Conservation (phyloP, 106 monocot genomes). For the Dactylorhiza incarnata region DNA sequence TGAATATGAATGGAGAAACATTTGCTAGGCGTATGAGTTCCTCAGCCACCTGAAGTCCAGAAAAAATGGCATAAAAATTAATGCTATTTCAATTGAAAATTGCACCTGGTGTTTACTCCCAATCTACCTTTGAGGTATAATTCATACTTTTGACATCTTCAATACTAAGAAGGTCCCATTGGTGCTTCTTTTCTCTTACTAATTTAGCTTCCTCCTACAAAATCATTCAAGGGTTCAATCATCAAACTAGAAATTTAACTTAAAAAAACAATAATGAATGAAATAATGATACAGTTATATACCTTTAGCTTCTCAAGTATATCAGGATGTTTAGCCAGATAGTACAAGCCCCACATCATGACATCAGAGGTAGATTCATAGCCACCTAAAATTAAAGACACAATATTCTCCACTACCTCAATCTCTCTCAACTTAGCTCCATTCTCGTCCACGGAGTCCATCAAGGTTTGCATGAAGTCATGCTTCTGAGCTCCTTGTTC, state of each 20-base stretch:
- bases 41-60: slow-evolving; percentile 19
- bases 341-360: slow-evolving; percentile 30
- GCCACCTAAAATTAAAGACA: slow-evolving; percentile 29
- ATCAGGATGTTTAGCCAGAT: slow-evolving; percentile 22
- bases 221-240: not conserved
- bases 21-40: slow-evolving; percentile 36
- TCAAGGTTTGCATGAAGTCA: slow-evolving; percentile 26
- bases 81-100: not conserved
- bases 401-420: slow-evolving; percentile 29
- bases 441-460: slow-evolving; percentile 16
- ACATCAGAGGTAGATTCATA: slow-evolving; percentile 31
- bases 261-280: not conserved
- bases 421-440: slow-evolving; percentile 21
- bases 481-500: slow-evolving; percentile 9
- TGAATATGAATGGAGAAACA: slow-evolving; percentile 31
- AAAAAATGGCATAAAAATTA: not conserved
- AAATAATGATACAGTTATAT: not conserved
- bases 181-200: slow-evolving; percentile 13
- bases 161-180: slow-evolving; percentile 22
- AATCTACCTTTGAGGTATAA: slow-evolving; percentile 22
- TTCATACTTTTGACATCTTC: slow-evolving; percentile 33
- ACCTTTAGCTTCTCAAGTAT: slow-evolving; percentile 37
- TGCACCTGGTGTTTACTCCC: not conserved
- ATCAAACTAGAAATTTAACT: not conserved
- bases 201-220: slow-evolving; percentile 20